Evolutionary conservation across 2,329 filamentous ascomycete species (phyloP).

Genomic region (Grosmannia serpens): DNA sequence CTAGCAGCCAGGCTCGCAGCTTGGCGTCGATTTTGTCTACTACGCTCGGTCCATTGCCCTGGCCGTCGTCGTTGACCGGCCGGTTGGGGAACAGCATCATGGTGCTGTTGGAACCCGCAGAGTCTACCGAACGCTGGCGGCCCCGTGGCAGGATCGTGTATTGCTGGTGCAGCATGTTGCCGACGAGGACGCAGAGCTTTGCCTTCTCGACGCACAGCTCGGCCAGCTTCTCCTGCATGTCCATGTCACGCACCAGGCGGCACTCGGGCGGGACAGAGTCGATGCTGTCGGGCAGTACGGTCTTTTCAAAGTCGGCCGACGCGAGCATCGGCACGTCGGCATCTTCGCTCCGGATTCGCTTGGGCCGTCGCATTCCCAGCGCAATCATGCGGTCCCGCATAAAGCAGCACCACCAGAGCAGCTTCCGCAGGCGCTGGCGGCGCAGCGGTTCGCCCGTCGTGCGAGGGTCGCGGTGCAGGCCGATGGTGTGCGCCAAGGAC

Average conservation of each 20-base stretch:
- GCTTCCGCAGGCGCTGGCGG: conserved; percentile 78
- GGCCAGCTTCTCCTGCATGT: conserved; percentile 67
- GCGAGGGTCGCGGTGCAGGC: conserved; percentile 71
- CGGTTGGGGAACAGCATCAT: conserved; percentile 93
- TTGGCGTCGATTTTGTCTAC: conserved; percentile 71
- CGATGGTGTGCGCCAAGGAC: conserved; percentile 85
- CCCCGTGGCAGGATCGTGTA: conserved; percentile 85
- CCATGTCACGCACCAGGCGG: conserved; percentile 55
- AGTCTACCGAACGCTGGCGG: conserved; percentile 61
- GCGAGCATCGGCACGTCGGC: conserved; percentile 88
- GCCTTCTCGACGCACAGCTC: conserved; percentile 87
- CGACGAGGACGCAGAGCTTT: conserved; percentile 79
- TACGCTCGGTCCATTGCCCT: conserved; percentile 42
- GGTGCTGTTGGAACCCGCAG: conserved; percentile 32
- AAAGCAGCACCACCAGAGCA: conserved; percentile 97
- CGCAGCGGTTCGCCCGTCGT: conserved; percentile 62
- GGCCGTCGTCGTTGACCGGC: conserved; percentile 52
- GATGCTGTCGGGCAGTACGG: conserved; percentile 54
- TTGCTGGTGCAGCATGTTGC: conserved; percentile 78
- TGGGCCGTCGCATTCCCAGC: conserved; percentile 84
- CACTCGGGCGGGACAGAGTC: conserved; percentile 59
- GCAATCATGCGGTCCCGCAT: conserved; percentile 91
- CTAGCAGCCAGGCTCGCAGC: conserved; percentile 64
- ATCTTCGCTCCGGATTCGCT: conserved; percentile 84
- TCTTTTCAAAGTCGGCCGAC: conserved; percentile 73